Evolutionary conservation across 2,329 filamentous ascomycete genomes (phyloP), one percentile per base, ranked within the genome.

Genomic region (Chrysosporium keratinophilum): DNA sequence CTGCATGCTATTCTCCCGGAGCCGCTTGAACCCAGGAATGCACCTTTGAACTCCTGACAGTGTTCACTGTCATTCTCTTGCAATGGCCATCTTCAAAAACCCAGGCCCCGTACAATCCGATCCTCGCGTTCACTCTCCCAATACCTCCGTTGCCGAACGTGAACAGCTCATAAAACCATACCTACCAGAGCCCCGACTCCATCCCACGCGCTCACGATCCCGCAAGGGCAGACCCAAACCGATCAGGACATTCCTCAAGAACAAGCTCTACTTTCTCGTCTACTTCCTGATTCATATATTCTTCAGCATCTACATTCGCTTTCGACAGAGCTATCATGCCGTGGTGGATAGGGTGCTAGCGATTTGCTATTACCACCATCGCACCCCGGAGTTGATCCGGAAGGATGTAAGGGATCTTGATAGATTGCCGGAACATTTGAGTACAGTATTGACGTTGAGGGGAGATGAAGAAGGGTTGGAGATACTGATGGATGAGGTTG

Each of bases 331-430:
- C 53, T 93, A 88, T 72, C 85, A 91, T 67, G 80, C 84, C 7
- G 78, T 95, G 48, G 76, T 82, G 61, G 86, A 93, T 67, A 83
- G 87, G 56, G 74, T 91, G 59, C 80, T 88, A 51, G 87, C 88
- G 9, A 79, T 97, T 57, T 76, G 95, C 52, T 90, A 91, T 69
- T 93, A 98, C 73, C 94, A 98, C 72, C 93, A 98, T 70, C 87
- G 88, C 50, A 95, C 91, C 0, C 93, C 93, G 6, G 88, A 95
- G 66, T 82, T 95, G 65, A 95, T 98, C 61, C 83, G 85, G 64
- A 84, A 85, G 64, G 93, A 98, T 71, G 84, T 97, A 23, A 82
- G 82, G 67, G 77, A 78, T 9, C 71, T 98, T 54, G 78, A 76
- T 55, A 82, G 85, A 62, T 71, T 94, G 56, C 93, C 93, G 1